Percentiles rank a stretch among this genome's conserved stretches.
Conservation (phyloP, 345 rosid species). For the Stellera chamaejasme region DNA sequence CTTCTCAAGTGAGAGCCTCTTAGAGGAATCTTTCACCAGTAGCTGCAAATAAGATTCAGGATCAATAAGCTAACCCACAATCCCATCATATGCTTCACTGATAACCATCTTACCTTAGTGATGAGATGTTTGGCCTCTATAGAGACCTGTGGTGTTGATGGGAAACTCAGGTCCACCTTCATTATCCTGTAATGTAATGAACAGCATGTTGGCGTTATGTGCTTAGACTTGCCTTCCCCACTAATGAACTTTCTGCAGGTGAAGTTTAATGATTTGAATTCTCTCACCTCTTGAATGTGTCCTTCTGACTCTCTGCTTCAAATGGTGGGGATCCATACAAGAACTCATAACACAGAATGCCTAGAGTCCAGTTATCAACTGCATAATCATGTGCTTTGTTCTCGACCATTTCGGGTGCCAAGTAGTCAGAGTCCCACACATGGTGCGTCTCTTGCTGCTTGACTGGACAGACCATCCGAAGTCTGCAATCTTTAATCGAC, state of each 20-base stretch:
- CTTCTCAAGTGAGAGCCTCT: constrained; percentile 73
- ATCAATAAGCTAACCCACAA: no score
- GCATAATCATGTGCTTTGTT: constrained; percentile 81
- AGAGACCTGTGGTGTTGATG: constrained; percentile 50
- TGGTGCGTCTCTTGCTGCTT: constrained; percentile 72
- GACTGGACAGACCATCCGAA: constrained; percentile 99
- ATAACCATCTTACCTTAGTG: constrained; percentile 30
- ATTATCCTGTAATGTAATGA: constrained; percentile 46
- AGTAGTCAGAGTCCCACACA: constrained; percentile 95
- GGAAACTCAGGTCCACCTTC: constrained; percentile 76
- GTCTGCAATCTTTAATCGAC: constrained; percentile 86
- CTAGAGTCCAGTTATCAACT: constrained; percentile 96
- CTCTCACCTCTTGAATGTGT: constrained; percentile 69
- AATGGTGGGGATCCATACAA: constrained; percentile 90
- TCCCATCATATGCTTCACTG: not conserved
- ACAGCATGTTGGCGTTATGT: not conserved
- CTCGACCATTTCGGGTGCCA: constrained; percentile 98
- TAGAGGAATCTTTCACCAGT: constrained; percentile 73
- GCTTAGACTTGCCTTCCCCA: constrained; percentile 5
- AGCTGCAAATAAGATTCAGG: constrained; percentile 45
- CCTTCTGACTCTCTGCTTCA: constrained; percentile 78
- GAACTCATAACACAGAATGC: constrained; percentile 89
- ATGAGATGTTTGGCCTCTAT: constrained; percentile 70
- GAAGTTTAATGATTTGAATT: constrained; percentile 1
- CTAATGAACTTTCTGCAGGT: not conserved